These are phyloP conservation scores for Penicillium herquei DNA, from an alignment of 495 filamentous ascomycete species.

Conservation along the genomic window DNA sequence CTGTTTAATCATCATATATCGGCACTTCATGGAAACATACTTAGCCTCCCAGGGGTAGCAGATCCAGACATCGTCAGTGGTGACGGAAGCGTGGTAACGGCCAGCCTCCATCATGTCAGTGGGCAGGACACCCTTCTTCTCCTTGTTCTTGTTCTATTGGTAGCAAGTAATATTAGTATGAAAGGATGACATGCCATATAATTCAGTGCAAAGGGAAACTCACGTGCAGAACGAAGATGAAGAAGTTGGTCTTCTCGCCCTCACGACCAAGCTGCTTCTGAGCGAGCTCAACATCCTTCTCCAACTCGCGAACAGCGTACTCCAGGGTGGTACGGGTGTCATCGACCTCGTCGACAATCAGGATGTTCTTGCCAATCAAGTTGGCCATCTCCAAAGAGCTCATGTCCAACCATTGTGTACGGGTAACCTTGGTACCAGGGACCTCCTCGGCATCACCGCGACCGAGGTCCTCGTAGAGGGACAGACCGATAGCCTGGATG, in stretches of 20 bases:
- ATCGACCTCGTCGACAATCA: conserved; percentile 99
- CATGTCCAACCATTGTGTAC: conserved; percentile 97
- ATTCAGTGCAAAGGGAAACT: conserved; percentile 33
- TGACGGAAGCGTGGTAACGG: conserved; percentile 82
- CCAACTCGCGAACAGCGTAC: conserved; percentile 91
- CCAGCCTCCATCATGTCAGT: conserved; percentile 71
- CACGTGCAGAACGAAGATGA: conserved; percentile 93
- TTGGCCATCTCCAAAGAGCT: conserved; percentile 84
- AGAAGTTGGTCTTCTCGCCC: conserved; percentile 79
- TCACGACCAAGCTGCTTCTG: conserved; percentile 65
- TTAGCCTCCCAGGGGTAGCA: conserved; percentile 99
- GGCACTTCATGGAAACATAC: conserved; percentile 39
- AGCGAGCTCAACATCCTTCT: conserved; percentile 91
- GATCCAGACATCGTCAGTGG: conserved; percentile 92
- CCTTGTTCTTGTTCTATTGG: conserved; percentile 88
- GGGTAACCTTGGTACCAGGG: conserved; percentile 89
- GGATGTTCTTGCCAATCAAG: conserved; percentile 92
- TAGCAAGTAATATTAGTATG: neutral
- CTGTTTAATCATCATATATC: neutral
- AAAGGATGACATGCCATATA: neutral
- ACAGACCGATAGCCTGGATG: conserved; percentile 98
- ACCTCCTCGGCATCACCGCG: conserved; percentile 62
- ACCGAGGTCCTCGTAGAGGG: conserved; percentile 86
- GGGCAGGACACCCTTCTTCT: conserved; percentile 86
- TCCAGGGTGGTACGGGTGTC: conserved; percentile 96